Base-by-base conservation (phyloP, 2,329 filamentous ascomycete species). In the Geosmithia putterillii region DNA sequence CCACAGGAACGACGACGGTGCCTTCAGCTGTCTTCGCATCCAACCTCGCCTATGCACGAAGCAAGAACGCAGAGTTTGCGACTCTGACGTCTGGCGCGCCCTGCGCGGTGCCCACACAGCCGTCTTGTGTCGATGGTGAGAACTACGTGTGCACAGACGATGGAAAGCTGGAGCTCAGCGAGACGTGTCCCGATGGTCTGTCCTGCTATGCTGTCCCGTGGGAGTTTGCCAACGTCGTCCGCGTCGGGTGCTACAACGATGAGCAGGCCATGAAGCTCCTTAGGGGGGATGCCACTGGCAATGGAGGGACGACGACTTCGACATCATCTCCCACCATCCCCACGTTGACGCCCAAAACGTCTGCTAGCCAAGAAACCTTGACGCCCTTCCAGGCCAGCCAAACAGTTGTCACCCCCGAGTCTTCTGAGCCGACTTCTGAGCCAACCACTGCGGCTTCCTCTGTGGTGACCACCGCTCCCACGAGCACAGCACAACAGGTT, bases 151-250 rank as follows among this genome's bases (percentile, higher is more conserved):
- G 76, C 51, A 55, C 57, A 22, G 46, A 48, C 10, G 45, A 47
- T 5, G 67, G 67, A 17, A 53, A 50, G 0, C 79, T 71, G 50
- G 51, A 56, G 4, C 62, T 76, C 17, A 52, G 50, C 1, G 47
- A 55, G 9, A 67, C 67, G 36, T 60, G 57, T 23, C 37, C 35
- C 1, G 41, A 48, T 1, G 59, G 57, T 9, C 54, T 56, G 39
- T 55, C 59, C 40, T 80, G 76, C 55, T 71, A 67, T 41, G 76
- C 72, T 2, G 54, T 79, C 47, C 76, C 76, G 1, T 68, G 76
- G 63, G 66, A 63, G 34, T 66, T 56, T 10, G 63, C 62, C 0
- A 51, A 52, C 0, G 74, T 73, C 3, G 70, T 74, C 9, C 54
- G 61, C 43, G 58, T 80, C 20, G 65, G 62, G 3, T 80, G 76